A percentile compares a stretch with the other conserved stretches of the same genome.
Conservation (phyloP, 1,284 basidiomycete genomes). For the Clitocybe nebularis region DNA sequence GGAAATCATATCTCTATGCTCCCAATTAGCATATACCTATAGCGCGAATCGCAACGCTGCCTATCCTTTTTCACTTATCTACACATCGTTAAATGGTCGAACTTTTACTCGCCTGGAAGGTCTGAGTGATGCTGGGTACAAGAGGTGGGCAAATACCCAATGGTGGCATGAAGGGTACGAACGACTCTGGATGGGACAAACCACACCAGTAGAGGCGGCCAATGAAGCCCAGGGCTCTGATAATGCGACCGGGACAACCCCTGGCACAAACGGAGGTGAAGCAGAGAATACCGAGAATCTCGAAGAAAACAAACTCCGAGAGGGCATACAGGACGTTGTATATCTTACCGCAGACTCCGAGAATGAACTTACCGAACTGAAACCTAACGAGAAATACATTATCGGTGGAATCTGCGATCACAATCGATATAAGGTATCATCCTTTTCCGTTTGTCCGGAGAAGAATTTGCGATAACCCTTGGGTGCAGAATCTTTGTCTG, state of each 20-base stretch:
- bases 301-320: no score
- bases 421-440: constrained; percentile 90
- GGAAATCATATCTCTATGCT: constrained; percentile 87
- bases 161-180: constrained; percentile 81
- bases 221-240: constrained; percentile 1
- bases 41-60: constrained; percentile 75
- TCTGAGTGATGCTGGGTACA: constrained; percentile 67
- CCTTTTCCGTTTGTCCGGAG: constrained; percentile 15
- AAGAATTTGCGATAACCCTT: constrained; percentile 9
- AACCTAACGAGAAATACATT: constrained; percentile 86
- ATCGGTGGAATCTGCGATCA: constrained; percentile 97
- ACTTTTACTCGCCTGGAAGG: constrained; percentile 67
- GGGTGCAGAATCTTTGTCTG: constrained; percentile 76
- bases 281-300: no score
- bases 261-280: constrained; percentile 19
- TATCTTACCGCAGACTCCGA: constrained; percentile 96
- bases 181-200: constrained; percentile 49
- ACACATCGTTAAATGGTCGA: constrained; percentile 75
- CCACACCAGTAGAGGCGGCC: not conserved
- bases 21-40: constrained; percentile 89
- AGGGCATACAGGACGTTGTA: constrained; percentile 55
- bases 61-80: constrained; percentile 73
- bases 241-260: constrained; percentile 10
- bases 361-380: constrained; percentile 78
- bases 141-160: constrained; percentile 77